A percentile compares a stretch with the other conserved stretches of the same genome.
Conservation (phyloP, 2,329 filamentous ascomycete species). For the Hypoxylon sp. region DNA sequence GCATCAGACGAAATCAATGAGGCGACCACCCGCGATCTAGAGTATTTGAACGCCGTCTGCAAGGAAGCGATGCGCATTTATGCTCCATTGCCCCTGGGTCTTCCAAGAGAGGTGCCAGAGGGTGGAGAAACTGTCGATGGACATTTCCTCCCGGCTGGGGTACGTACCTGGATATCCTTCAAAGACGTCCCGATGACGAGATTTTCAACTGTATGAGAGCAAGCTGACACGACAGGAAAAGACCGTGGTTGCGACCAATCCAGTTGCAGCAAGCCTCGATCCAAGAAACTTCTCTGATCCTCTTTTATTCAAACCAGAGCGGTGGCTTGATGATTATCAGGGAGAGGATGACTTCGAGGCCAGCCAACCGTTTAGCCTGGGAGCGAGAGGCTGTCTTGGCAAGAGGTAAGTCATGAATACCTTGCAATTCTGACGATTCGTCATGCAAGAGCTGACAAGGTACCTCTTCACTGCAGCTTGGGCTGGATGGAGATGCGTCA, state of each 20-base stretch:
- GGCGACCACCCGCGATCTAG: constrained; percentile 21
- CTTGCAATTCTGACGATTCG: background rate
- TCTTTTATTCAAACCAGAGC: constrained; percentile 36
- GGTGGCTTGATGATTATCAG: constrained; percentile 40
- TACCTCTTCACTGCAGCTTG: constrained; percentile 18
- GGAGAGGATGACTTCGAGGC: constrained; percentile 41
- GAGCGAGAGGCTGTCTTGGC: constrained; percentile 39
- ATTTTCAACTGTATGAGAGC: background rate
- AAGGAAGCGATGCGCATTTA: constrained; percentile 43
- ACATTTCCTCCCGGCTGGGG: constrained; percentile 40
- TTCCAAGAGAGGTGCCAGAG: constrained; percentile 37
- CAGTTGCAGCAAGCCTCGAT: constrained; percentile 41
- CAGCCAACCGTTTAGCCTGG: constrained; percentile 40
- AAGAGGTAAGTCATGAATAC: constrained; percentile 32
- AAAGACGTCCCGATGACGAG: background rate
- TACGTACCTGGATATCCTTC: constrained; percentile 29
- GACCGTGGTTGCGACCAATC: constrained; percentile 42
- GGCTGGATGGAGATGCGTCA: constrained; percentile 35
- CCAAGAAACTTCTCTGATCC: constrained; percentile 35
- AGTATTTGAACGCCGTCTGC: constrained; percentile 37
- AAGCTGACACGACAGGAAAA: constrained; percentile 31
- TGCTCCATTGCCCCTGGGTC: constrained; percentile 37
- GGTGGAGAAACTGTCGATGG: constrained; percentile 40
- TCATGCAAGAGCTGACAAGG: background rate
- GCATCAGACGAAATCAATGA: constrained; percentile 23